These are phyloP conservation scores for Rhodotorula sp. DNA, from an alignment of 1,284 basidiomycete species.

Conservation along the genomic window DNA sequence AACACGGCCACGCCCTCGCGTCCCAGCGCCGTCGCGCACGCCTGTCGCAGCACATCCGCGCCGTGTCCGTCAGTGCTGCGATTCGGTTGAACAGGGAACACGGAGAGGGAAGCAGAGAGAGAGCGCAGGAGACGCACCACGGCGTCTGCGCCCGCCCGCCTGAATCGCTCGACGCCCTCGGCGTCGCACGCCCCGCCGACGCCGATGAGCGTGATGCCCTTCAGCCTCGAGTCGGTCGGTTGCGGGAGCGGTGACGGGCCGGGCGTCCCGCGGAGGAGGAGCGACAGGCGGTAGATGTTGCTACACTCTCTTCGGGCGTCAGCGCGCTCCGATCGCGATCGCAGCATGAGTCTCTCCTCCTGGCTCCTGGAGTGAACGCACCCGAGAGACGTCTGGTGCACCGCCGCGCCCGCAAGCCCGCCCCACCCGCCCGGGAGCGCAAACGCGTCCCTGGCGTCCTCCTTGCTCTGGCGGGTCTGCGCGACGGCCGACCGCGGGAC, in stretches of 20 bases:
- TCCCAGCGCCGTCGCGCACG: conserved; percentile 71
- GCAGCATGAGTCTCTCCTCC: too few relatives aligned
- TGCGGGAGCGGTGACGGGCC: conserved; percentile 31
- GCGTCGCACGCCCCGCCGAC: conserved; percentile 72
- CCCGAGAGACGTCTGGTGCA: conserved; percentile 63
- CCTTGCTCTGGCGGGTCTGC: neutral
- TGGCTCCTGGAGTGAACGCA: conserved; percentile 58
- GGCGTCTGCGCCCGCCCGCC: conserved; percentile 65
- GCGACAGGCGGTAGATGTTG: conserved; percentile 57
- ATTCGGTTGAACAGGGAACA: too few relatives aligned
- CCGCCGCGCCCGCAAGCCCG: conserved; percentile 71
- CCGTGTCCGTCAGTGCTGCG: too few relatives aligned
- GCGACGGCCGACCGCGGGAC: conserved; percentile 15
- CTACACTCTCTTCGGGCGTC: too few relatives aligned
- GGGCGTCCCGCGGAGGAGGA: conserved; percentile 53
- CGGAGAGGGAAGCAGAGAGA: neutral
- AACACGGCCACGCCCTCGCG: conserved; percentile 67
- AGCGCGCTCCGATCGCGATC: too few relatives aligned
- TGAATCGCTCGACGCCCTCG: conserved; percentile 65
- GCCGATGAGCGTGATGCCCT: conserved; percentile 64
- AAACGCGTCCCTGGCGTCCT: conserved; percentile 47
- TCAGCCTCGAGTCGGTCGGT: conserved; percentile 52
- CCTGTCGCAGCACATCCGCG: conserved; percentile 46
- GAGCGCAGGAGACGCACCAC: conserved; percentile 50
- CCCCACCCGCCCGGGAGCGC: conserved; percentile 66